Evolutionary conservation across 2,329 filamentous ascomycete species (phyloP), one percentile per base, ranked within the genome.

Genomic region (Colletotrichum chrysophilum): DNA sequence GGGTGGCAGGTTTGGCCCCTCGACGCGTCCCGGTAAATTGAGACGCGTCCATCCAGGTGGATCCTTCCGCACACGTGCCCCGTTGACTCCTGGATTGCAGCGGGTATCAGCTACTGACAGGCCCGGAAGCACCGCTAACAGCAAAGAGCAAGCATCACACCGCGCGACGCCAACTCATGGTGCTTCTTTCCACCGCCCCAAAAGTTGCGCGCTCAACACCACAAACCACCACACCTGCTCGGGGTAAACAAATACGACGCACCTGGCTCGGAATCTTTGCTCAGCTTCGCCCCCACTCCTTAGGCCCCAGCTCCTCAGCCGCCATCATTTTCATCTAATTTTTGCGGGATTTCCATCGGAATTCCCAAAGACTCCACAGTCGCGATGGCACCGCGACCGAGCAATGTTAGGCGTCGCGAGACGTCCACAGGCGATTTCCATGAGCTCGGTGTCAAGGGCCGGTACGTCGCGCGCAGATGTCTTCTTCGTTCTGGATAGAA

Each of bases 371-470:
- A 62, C 73, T 52, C 26, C 32, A 73, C 64, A 30, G 43, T 68
- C 70, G 43, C 64, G 65, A 75, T 75, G 73, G 70, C 73, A 69
- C 73, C 73, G 70, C 73, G 73, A 60, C 70, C 64, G 32, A 64
- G 55, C 16, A 75, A 75, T 34, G 73, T 64, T 10, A 43, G 73
- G 32, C 73, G 73, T 65, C 73, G 73, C 70, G 71, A 84, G 77
- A 88, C 89, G 72, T 86, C 72, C 38, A 58, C 77, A 18, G 75
- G 73, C 65, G 77, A 86, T 66, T 81, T 89, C 28, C 89, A 87
- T 79, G 86, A 88, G 34, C 78, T 89, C n/a, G 89, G 89, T 66
- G 85, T 87, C 48, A 83, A 82, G 72, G 89, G 89, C 80, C 88
- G 89, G 89, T 88, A 84, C 72, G 83, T 75, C 32, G n/a, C 55